Conservation (phyloP, 192 early-diverging fungal species). For the Coemansia asiatica region DNA sequence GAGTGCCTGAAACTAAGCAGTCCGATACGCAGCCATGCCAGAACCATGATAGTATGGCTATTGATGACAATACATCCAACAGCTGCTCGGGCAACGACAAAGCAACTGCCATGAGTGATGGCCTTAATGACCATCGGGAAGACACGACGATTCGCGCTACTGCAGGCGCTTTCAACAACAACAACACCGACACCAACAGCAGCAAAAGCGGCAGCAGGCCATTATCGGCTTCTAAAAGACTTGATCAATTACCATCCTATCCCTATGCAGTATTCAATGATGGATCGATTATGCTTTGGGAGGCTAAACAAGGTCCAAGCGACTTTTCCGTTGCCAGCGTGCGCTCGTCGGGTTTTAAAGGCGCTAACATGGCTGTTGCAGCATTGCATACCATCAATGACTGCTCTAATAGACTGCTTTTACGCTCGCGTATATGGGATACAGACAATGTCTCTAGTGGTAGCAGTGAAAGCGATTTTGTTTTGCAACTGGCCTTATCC, state of each 20-base stretch:
- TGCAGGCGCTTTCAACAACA: too few relatives aligned
- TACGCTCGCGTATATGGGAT: background rate
- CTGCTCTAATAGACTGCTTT: background rate
- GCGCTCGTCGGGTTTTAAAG: constrained; percentile 10
- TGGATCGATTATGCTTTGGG: constrained; percentile 44
- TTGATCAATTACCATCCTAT: too few relatives aligned
- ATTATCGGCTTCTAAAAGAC: too few relatives aligned
- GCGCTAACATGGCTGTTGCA: constrained; percentile 5
- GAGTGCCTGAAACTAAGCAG: too few relatives aligned
- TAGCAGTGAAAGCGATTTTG: background rate
- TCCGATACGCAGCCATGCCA: too few relatives aligned
- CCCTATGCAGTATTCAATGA: constrained; percentile 31
- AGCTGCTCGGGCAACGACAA: background rate
- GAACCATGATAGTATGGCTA: background rate
- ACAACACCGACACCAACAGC: too few relatives aligned
- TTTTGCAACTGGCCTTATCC: constrained; percentile 14
- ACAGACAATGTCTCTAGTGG: background rate
- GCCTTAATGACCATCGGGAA: too few relatives aligned
- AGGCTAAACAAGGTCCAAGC: constrained; percentile 1
- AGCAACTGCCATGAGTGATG: too few relatives aligned
- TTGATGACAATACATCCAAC: background rate
- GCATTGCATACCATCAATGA: background rate
- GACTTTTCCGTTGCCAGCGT: constrained; percentile 8
- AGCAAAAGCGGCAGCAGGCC: background rate
- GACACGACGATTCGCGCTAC: background rate